Evolutionary conservation across 208 protist species (phyloP).

Genomic region (Leishmania arabica): DNA sequence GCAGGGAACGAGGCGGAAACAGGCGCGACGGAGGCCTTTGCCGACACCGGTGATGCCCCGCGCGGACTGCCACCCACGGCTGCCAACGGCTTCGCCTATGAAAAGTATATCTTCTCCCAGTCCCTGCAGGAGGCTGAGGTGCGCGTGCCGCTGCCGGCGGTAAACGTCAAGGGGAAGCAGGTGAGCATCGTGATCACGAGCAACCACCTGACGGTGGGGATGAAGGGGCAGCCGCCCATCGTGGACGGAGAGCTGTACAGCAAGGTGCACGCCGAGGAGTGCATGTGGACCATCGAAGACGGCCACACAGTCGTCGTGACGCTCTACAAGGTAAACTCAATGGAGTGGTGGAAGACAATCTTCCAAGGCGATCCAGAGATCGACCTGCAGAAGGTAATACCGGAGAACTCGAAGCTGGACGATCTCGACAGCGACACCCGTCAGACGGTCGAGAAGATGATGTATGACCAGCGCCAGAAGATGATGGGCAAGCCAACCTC

Average conservation of each 20-base stretch:
- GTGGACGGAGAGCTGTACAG: slow-evolving; percentile 85
- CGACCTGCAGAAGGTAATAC: slow-evolving; percentile 94
- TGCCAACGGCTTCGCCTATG: slow-evolving; percentile 90
- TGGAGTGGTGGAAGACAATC: slow-evolving; percentile 95
- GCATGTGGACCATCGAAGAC: slow-evolving; percentile 94
- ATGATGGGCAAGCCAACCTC: slow-evolving; percentile 93
- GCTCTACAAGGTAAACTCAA: slow-evolving; percentile 88
- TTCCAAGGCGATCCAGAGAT: slow-evolving; percentile 89
- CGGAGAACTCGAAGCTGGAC: slow-evolving; percentile 95
- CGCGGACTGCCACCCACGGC: slow-evolving; percentile 81
- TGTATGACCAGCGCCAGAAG: slow-evolving; percentile 96
- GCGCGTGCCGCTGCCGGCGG: slow-evolving; percentile 77
- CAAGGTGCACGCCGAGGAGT: slow-evolving; percentile 79
- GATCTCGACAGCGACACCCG: slow-evolving; percentile 94
- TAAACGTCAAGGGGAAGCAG: slow-evolving; percentile 71
- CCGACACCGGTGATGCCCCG: slow-evolving; percentile 63
- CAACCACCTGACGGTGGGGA: slow-evolving; percentile 67
- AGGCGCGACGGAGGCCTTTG: slow-evolving; percentile 30
- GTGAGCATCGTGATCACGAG: slow-evolving; percentile 76
- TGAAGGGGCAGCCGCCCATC: slow-evolving; percentile 84
- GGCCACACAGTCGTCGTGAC: slow-evolving; percentile 82
- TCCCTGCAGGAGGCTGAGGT: slow-evolving; percentile 89
- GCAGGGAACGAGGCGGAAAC: slow-evolving; percentile 36
- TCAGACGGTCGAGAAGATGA: slow-evolving; percentile 97
- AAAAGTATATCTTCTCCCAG: slow-evolving; percentile 90